Base-by-base conservation (phyloP, 768 basidiomycete genomes). In the Glaciozyma martinii region DNA sequence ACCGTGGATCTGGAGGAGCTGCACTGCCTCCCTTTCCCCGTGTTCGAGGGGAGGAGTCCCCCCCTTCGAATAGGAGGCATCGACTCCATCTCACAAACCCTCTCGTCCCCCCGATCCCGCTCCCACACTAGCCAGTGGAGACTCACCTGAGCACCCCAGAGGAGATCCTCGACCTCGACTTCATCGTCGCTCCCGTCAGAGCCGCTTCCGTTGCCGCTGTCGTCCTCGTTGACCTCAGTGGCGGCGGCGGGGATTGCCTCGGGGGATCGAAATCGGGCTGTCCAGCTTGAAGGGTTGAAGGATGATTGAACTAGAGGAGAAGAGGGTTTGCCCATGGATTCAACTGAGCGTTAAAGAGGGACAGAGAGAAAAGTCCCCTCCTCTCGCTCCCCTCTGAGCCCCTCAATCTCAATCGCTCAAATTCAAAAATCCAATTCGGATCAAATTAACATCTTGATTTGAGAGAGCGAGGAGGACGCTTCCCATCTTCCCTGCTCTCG, bases 91-190 rank as follows among this genome's bases (percentile, higher is more conserved):
- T n/a, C n/a, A n/a, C n/a, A n/a, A 2, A 10, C 12, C 50, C 27
- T 30, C 8, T 16, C 27, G n/a, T n/a, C 12, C 30, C 27, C n/a
- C 27, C 5, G 25, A 15, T 9, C 50, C 21, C n/a, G n/a, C 32
- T 23, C 32, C 30, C 40, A n/a, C 13, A n/a, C 19, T 33, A 43
- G 56, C 40, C 18, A 5, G 46, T 1, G 15, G 25, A 23, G 16
- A 53, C 66, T 40, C 43, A 68, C 67, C 61, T 68, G 67, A 5
- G 67, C 63, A 32, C 25, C 57, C 42, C 61, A 68, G 2, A 67
- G 55, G 5, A 63, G 30, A 25, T 56, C 59, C 25, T 63, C 59
- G 29, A 67, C 59, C 10, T 56, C 59, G 10, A 33, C n/a, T 5
- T 61, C 65, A n/a, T 61, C 59, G 7, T 62, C 52, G 5, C 37